Percentiles rank a stretch among this genome's conserved stretches.
Conservation (phyloP, 768 basidiomycete genomes). For the Pleurotus tuoliensis region DNA sequence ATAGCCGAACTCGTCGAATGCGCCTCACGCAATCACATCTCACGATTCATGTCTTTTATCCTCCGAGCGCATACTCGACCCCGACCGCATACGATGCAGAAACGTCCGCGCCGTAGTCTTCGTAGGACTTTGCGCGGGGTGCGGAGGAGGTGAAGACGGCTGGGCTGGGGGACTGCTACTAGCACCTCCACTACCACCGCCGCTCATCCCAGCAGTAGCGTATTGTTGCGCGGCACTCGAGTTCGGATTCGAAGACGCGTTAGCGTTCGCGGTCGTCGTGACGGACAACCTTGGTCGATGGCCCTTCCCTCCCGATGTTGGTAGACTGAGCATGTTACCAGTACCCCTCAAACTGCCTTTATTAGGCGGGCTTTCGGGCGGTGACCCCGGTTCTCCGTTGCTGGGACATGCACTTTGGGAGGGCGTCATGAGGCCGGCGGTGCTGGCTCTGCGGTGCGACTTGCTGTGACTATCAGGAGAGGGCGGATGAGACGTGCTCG, state of each 20-base stretch:
- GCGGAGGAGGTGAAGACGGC: background rate
- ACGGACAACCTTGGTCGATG: slow-evolving; percentile 5
- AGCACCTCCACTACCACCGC: background rate
- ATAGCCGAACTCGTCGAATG: too few relatives aligned
- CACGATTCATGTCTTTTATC: background rate
- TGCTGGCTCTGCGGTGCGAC: background rate
- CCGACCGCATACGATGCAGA: slow-evolving; percentile 6
- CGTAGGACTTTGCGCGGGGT: background rate
- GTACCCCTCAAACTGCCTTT: background rate
- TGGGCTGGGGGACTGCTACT: background rate
- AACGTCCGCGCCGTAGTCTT: background rate
- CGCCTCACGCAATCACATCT: too few relatives aligned
- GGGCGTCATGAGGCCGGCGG: background rate
- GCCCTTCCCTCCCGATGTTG: background rate
- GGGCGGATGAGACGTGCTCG: background rate
- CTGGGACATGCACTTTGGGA: background rate
- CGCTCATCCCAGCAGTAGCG: too few relatives aligned
- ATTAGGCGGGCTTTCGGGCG: background rate
- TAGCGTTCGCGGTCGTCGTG: background rate
- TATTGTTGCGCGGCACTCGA: background rate
- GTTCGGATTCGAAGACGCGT: background rate
- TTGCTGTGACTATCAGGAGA: background rate
- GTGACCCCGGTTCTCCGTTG: background rate
- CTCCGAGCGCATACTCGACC: slow-evolving; percentile 2
- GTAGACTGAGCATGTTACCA: background rate